phyloP scores from a whole-genome alignment of 2,329 filamentous ascomycete species.

The Calonectria honghensis region DNA sequence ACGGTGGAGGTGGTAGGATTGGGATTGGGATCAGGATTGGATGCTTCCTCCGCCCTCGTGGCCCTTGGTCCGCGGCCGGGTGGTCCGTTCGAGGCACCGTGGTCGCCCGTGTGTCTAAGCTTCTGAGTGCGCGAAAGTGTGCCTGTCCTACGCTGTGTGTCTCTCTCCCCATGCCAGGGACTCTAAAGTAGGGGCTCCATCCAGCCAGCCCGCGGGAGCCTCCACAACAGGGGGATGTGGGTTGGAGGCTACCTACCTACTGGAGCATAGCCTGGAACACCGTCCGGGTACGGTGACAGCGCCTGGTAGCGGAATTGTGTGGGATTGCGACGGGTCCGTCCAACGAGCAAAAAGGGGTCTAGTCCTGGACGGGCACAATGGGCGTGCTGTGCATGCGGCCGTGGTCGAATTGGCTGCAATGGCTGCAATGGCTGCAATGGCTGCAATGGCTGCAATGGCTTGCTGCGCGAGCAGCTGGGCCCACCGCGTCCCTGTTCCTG shows the following conservation, averaged over 20 bases:
- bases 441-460: conserved; percentile 47
- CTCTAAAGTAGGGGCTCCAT: conserved; percentile 31
- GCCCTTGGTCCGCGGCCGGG: conserved; percentile 28
- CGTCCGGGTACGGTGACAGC: conserved; percentile 29
- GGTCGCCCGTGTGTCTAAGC: conserved; percentile 32
- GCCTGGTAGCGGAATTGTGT: conserved; percentile 31
- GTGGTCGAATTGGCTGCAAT: conserved; percentile 45
- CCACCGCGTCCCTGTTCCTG: conserved; percentile 54
- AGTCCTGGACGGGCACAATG: conserved; percentile 47
- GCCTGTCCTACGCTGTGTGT: neutral
- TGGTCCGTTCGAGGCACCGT: conserved; percentile 33
- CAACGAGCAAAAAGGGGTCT: conserved; percentile 43
- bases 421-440: conserved; percentile 47
- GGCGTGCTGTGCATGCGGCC: conserved; percentile 32
- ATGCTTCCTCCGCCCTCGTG: conserved; percentile 35
- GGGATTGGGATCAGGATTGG: conserved; percentile 40
- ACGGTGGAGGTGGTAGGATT: conserved; percentile 41
- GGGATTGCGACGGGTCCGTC: conserved; percentile 46
- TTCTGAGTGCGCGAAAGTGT: conserved; percentile 28
- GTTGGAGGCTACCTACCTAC: conserved; percentile 22
- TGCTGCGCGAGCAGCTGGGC: conserved; percentile 40
- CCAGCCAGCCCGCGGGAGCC: conserved; percentile 28
- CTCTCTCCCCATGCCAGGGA: conserved; percentile 20
- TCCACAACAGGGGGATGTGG: neutral
- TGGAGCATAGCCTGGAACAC: conserved; percentile 23